Base-by-base conservation (phyloP, 805 yeast species). In the Clavispora phyllophila region DNA sequence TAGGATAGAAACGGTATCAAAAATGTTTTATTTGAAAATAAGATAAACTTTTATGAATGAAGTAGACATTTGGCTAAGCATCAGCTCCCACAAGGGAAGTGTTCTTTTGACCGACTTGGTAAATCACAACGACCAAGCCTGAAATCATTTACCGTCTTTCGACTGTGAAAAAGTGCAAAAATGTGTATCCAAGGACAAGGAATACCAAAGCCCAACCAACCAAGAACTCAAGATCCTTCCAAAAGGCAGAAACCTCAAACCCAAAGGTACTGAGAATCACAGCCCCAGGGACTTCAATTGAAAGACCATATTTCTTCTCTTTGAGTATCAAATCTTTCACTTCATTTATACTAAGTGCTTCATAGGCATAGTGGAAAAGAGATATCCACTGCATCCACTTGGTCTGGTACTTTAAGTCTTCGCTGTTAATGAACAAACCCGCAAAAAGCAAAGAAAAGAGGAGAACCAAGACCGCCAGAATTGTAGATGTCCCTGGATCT, bases 201-300 rank as follows among this genome's bases (percentile, higher is more conserved):
- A 88, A 88, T 1, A 72, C 57, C 1, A 70, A 62, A 24, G 81
- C 73, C 70, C 85, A 80, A 0, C 75, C 72, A 0, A 69, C 67
- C 40, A 93, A 70, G 46, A 78, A 78, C 26, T 72, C 59, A 23
- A 83, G 72, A 60, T 93, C 98, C 27, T 70, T 69, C 62, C 78
- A 63, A 41, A 86, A 76, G 2, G 90, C 93, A 19, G 81, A 79
- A 12, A 87, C 91, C 50, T 87, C 78, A 62, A 93, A 93, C 0
- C 99, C 99, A 69, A 93, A 93, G 0, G 98, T 88, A 52, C 95
- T 86, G 53, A 93, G 73, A 43, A 93, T 93, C 1, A 96, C 95
- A 2, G 99, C 98, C 9, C 99, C 99, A 0, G 99, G 99, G 13
- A 93, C 95, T 62, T 89, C 96, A 54, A 93, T 91, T 36, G 90